These are phyloP conservation scores for Xylariaceae sp. DNA, from an alignment of 2,329 filamentous ascomycete genomes.

Conservation along the genomic window DNA sequence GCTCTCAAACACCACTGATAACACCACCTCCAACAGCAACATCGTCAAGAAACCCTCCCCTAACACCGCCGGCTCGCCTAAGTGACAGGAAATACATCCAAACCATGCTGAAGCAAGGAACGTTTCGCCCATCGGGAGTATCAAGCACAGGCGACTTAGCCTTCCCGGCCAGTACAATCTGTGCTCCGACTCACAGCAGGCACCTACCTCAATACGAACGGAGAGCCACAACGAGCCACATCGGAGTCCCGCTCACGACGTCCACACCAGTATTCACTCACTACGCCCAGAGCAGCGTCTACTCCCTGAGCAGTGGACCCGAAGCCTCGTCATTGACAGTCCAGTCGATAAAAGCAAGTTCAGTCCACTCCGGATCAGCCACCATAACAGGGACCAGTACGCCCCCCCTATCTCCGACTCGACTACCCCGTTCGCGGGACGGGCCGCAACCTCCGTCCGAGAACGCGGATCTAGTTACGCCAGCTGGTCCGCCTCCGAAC, in stretches of 20 bases:
- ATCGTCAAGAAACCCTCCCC: conserved; percentile 25
- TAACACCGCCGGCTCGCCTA: conserved; percentile 46
- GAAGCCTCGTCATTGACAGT: conserved; percentile 13
- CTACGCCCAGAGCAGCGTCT: conserved; percentile 16
- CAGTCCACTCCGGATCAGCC: conserved; percentile 16
- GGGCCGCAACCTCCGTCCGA: conserved; percentile 33
- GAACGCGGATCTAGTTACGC: conserved; percentile 33
- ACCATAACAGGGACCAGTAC: conserved; percentile 16
- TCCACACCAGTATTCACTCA: conserved; percentile 7
- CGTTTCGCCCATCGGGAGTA: conserved; percentile 13
- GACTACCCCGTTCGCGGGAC: conserved; percentile 36
- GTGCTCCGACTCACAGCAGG: conserved; percentile 35
- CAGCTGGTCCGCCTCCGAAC: conserved; percentile 42
- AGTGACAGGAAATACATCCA: conserved; percentile 44
- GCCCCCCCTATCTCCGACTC: conserved; percentile 30
- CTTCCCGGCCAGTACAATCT: conserved; percentile 39
- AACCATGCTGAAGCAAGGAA: conserved; percentile 27
- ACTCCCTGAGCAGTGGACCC: conserved; percentile 11
- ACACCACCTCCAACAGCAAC: conserved; percentile 34
- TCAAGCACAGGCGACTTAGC: conserved; percentile 9
- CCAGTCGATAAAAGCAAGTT: conserved; percentile 26
- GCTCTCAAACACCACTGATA: conserved; percentile 42
- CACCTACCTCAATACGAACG: conserved; percentile 33
- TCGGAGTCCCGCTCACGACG: conserved; percentile 6
- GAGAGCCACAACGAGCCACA: conserved; percentile 15